Conservation (phyloP, 768 basidiomycete species). For the Tulasnella sp. region DNA sequence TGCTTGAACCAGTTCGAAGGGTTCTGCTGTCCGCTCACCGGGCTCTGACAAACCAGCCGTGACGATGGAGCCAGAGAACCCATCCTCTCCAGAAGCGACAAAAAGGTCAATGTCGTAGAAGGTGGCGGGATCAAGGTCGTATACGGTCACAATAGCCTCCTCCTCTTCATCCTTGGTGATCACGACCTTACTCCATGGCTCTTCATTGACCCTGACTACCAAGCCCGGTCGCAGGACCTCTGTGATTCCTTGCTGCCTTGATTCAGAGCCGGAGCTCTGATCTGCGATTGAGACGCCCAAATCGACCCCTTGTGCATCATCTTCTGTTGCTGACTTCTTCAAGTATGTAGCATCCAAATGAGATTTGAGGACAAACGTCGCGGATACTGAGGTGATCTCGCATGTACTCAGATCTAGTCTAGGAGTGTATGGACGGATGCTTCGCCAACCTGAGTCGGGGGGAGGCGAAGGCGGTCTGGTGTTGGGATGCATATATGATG, state of each 20-base stretch:
- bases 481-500: too few species aligned
- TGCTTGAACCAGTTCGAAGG: background rate
- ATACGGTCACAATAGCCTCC: constrained; percentile 84
- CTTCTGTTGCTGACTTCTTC: constrained; percentile 9
- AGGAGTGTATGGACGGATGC: constrained; percentile 66
- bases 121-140: constrained; percentile 75
- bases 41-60: background rate
- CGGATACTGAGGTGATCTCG: constrained; percentile 79
- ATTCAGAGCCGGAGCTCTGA: constrained; percentile 11
- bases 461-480: constrained; percentile 14
- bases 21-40: background rate
- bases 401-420: constrained; percentile 58
- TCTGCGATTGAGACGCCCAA: constrained; percentile 24
- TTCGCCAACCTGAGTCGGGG: constrained; percentile 40
- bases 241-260: constrained; percentile 31
- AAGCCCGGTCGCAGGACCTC: constrained; percentile 63
- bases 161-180: constrained; percentile 71
- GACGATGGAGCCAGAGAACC: constrained; percentile 28
- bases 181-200: constrained; percentile 68
- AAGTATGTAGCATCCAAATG: constrained; percentile 21
- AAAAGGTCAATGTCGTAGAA: constrained; percentile 85
- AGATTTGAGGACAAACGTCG: constrained; percentile 63
- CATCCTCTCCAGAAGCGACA: constrained; percentile 50
- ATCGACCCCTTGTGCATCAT: constrained; percentile 28
- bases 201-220: constrained; percentile 67